Base-by-base conservation (phyloP, 169 alveolate species). In the Fabrea salina region DNA sequence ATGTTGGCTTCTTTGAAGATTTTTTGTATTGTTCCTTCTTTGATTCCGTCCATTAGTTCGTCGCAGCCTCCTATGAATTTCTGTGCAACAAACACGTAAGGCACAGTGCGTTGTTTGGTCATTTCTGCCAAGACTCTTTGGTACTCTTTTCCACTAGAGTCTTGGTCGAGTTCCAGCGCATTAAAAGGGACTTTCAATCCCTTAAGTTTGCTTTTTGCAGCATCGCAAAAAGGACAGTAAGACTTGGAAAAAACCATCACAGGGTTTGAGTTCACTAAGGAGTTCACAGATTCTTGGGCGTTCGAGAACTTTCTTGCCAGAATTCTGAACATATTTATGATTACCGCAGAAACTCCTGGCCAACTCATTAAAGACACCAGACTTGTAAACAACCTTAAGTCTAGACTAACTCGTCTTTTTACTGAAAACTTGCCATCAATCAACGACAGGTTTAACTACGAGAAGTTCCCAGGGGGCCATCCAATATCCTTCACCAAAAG, bases 401-500 rank as follows among this genome's bases (percentile, higher is more conserved):
- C 30, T 1, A 47, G 56, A 47, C 16, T 47, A 16, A 16, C 56
- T n/a, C 16, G 56, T n/a, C 56, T 47, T n/a, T n/a, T 47, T 47
- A 1, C 19, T 1, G 56, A 47, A n/a, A n/a, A n/a, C n/a, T n/a
- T n/a, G n/a, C n/a, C n/a, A n/a, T 19, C 25, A 54, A 8, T 11
- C 8, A 33, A 54, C 8, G 6, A 11, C 25, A 8, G 11, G 8
- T 54, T 54, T 33, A 54, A 54, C 22, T 6, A 11, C 13, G 27
- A 61, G 25, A 61, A 70, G 64, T 80, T 80, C 57, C 30, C 77
- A 4, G 85, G 85, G 0, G 51, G 75, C 1, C 50, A 80, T 30
- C 85, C 85, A 7, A 56, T 80, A 32, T 80, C 85, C 16, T 54
- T 80, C 35, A 33, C 56, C 37, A 39, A 32, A 22, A 67, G 25